Evolutionary conservation across 805 yeast genomes (phyloP).

Genomic region (Kluyveromyces dobzhanskii): DNA sequence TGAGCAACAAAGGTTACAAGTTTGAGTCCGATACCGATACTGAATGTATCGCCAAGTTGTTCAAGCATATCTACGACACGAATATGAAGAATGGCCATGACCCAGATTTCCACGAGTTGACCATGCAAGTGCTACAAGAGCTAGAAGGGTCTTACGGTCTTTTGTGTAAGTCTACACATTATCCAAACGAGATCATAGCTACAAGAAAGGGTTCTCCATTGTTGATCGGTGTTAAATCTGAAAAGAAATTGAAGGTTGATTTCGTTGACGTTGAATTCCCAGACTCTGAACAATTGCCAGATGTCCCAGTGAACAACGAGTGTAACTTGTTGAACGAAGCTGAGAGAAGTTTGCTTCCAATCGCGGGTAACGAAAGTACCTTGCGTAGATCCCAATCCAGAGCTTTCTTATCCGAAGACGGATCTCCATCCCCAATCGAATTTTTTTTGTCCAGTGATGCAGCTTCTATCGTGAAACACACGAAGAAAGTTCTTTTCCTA

Average conservation of each 20-base stretch:
- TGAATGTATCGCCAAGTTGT: constrained; percentile 93
- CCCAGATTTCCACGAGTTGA: constrained; percentile 82
- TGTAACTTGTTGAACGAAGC: constrained; percentile 16
- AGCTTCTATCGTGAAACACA: constrained; percentile 91
- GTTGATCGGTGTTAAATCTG: constrained; percentile 94
- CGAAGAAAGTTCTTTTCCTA: constrained; percentile 90
- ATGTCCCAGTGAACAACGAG: constrained; percentile 23
- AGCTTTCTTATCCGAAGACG: constrained; percentile 92
- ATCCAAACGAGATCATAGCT: constrained; percentile 93
- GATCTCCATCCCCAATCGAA: constrained; percentile 87
- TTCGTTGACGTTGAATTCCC: constrained; percentile 98
- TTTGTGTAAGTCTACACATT: constrained; percentile 82
- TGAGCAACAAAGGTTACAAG: constrained; percentile 65
- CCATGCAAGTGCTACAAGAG: constrained; percentile 86
- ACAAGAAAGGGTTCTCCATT: constrained; percentile 98
- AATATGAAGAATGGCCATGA: constrained; percentile 63
- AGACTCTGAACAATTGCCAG: constrained; percentile 40
- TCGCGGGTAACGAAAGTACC: constrained; percentile 44
- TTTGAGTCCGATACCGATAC: constrained; percentile 96
- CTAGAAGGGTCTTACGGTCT: constrained; percentile 97
- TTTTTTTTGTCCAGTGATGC: constrained; percentile 96
- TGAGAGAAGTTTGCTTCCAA: constrained; percentile 35
- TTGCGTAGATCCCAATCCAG: constrained; percentile 89
- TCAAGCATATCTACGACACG: constrained; percentile 82
- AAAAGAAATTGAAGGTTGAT: constrained; percentile 90